phyloP scores from a whole-genome alignment of 2,329 filamentous ascomycete genomes.

The Microdochium paspali region DNA sequence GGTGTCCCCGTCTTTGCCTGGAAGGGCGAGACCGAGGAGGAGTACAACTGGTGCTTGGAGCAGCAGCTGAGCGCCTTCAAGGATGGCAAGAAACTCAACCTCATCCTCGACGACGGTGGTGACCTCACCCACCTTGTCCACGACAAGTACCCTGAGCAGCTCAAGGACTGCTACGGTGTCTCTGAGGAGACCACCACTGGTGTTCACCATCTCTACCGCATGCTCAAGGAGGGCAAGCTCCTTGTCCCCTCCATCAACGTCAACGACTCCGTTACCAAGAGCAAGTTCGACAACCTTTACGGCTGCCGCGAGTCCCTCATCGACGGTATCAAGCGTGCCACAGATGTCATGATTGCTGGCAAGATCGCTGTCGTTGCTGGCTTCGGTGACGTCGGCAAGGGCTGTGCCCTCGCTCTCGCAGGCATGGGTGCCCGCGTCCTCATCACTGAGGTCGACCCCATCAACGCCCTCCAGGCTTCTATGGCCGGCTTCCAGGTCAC shows the following conservation, averaged over 20 bases:
- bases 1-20: conserved; percentile 79
- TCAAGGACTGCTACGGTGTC: conserved; percentile 96
- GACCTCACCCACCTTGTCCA: conserved; percentile 94
- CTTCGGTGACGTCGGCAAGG: conserved; percentile 99
- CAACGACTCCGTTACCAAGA: conserved; percentile 99
- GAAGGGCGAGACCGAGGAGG: conserved; percentile 95
- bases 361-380: conserved; percentile 97
- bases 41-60: conserved; percentile 99
- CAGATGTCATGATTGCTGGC: conserved; percentile 99
- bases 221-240: conserved; percentile 85
- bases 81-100: conserved; percentile 91
- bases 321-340: conserved; percentile 99
- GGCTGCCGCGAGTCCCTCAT: conserved; percentile 98
- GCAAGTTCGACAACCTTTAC: conserved; percentile 99
- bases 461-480: conserved; percentile 98
- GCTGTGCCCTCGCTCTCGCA: conserved; percentile 90
- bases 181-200: conserved; percentile 99
- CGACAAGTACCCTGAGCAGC: conserved; percentile 96
- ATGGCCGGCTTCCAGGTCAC: conserved; percentile 95
- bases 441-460: conserved; percentile 95
- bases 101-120: conserved; percentile 98
- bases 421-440: conserved; percentile 96
- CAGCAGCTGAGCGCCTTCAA: conserved; percentile 97
- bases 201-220: conserved; percentile 98
- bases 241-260: conserved; percentile 97